Evolutionary conservation across 139 green algal genomes (phyloP).

Genomic region (Chlorella sorokiniana): DNA sequence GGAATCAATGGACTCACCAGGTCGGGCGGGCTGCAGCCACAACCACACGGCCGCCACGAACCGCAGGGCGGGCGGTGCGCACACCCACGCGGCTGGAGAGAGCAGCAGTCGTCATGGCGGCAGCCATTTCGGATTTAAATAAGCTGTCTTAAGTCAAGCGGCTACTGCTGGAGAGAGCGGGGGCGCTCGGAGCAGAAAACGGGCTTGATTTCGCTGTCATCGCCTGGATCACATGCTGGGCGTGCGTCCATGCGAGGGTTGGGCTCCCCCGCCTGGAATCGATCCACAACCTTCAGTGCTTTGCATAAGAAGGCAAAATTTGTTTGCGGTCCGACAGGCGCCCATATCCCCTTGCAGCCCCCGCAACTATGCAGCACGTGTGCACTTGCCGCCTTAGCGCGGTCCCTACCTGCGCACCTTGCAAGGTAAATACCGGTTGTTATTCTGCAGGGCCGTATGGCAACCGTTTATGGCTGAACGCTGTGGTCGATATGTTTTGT

Average conservation of each 20-base stretch:
- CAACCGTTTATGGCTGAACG: not conserved
- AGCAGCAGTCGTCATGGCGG: not conserved
- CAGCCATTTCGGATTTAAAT: not conserved
- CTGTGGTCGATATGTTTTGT: not conserved
- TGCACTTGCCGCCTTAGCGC: not conserved
- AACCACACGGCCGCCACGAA: not conserved
- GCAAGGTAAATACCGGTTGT: not conserved
- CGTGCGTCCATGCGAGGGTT: too few relatives aligned
- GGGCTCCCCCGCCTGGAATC: too few relatives aligned
- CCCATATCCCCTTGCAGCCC: too few relatives aligned
- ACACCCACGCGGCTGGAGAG: constrained; percentile 10
- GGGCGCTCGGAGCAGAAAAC: too few relatives aligned
- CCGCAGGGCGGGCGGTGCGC: not conserved
- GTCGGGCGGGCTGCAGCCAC: constrained; percentile 16
- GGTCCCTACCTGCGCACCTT: not conserved
- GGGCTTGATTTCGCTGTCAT: too few relatives aligned
- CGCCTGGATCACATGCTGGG: too few relatives aligned
- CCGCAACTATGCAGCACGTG: not conserved
- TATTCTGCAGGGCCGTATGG: not conserved
- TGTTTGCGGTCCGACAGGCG: too few relatives aligned
- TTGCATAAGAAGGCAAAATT: too few relatives aligned
- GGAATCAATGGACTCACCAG: not conserved
- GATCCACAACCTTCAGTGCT: too few relatives aligned
- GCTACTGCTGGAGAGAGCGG: too few relatives aligned
- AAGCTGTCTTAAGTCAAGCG: too few relatives aligned